Base-by-base conservation (phyloP, 768 basidiomycete genomes). In the Tricholomella constricta region DNA sequence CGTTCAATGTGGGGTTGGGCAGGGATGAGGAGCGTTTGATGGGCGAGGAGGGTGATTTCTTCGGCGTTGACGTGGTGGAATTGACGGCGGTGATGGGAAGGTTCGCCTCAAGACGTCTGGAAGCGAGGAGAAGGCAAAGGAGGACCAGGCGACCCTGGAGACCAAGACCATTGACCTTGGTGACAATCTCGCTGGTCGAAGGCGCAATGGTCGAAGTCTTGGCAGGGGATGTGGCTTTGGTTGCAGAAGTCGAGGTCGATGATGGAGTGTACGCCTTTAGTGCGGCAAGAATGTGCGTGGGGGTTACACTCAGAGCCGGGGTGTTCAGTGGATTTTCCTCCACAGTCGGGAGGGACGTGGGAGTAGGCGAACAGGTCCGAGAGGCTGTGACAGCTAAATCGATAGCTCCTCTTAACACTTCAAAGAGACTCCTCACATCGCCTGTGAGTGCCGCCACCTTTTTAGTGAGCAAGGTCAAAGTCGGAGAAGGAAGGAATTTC, bases 401-500 rank as follows among this genome's bases (percentile, higher is more conserved):
- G 58, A 95, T 89, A 7, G 91, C 88, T 10, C 85, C 82, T 26
- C 91, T 81, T 9, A 91, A 76, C 11, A 93, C 88, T 65, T 91
- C 89, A 50, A 95, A 87, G 2, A 92, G 72, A 22, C 80, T 83
- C 35, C 92, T 78, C 8, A 94, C 89, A 61, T 95, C 92, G 14
- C 92, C 92, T 0, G 92, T 91, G 52, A 85, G 76, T 2, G 88
- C 79, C 4, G 92, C 91, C 17, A 93, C 73, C 63, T 91, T 92
- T 73, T 89, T 91, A 8, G 88, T 82, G 25, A 91, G 77, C 12
- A 94, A 74, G 32, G 79, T 83, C 31, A 93, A 67, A 2, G 89
- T 79, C 1, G 88, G 75, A 6, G 72, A 51, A 3, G 88, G 85
- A 27, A 94, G 69, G 60, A 94, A 79, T 46, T 78, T 81, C 65